Conservation (phyloP, 2,329 filamentous ascomycete species). For the Nigrospora oryzae region DNA sequence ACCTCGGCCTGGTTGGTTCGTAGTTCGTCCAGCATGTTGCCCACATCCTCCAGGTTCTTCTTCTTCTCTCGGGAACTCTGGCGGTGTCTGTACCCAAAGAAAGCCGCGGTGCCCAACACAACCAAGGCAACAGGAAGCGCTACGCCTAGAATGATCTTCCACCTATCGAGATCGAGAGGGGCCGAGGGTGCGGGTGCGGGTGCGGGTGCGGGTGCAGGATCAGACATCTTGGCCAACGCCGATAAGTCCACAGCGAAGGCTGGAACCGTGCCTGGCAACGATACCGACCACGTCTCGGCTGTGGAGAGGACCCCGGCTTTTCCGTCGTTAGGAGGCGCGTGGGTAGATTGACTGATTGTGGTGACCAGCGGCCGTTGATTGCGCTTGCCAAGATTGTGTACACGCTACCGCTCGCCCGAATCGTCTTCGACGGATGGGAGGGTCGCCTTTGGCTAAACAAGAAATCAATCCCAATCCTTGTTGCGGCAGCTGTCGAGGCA, state of each 20-base stretch:
- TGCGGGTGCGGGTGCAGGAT: not conserved
- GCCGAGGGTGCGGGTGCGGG: not conserved
- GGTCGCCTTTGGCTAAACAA: too few relatives aligned
- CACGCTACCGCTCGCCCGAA: too few relatives aligned
- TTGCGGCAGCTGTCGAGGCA: too few relatives aligned
- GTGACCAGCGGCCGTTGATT: not conserved
- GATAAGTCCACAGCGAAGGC: not conserved
- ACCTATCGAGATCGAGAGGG: not conserved
- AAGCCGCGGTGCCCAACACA: not conserved
- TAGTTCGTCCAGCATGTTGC: constrained; percentile 2
- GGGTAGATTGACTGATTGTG: not conserved
- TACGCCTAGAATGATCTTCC: constrained; percentile 1
- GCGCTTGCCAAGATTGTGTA: too few relatives aligned
- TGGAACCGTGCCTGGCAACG: too few relatives aligned
- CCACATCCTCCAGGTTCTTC: constrained; percentile 1
- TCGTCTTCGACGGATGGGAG: too few relatives aligned
- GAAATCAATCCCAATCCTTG: too few relatives aligned
- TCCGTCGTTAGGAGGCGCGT: not conserved
- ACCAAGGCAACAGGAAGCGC: not conserved
- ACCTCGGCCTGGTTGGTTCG: not conserved
- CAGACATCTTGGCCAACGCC: not conserved
- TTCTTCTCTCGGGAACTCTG: not conserved
- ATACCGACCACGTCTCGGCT: not conserved
- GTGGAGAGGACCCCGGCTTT: not conserved
- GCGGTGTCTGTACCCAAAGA: constrained; percentile 1